Evolutionary conservation across 163 green algal species (phyloP).

Genomic region (Volvox carteri): DNA sequence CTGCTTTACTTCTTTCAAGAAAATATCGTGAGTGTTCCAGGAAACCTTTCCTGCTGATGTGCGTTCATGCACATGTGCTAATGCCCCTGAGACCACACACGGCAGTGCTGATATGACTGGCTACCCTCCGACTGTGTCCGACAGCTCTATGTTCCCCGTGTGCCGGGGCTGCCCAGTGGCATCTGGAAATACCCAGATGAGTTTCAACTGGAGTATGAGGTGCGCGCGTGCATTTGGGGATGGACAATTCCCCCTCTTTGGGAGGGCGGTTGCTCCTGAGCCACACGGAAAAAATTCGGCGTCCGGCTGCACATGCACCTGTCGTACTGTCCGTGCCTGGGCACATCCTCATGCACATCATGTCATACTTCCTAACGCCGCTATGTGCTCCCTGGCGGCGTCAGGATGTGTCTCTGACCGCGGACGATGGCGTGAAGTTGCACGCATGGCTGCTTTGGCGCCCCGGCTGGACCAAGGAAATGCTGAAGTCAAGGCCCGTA

Average conservation of each 20-base stretch:
- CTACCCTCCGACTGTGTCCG: neutral
- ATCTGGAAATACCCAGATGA: constrained; percentile 55
- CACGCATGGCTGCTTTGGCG: constrained; percentile 92
- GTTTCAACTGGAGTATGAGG: constrained; percentile 55
- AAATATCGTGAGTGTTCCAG: constrained; percentile 82
- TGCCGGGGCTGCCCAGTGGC: constrained; percentile 80
- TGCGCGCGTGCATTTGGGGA: neutral
- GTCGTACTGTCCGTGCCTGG: no score
- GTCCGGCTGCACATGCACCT: no score
- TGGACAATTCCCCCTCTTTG: no score
- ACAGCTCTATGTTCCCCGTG: constrained; percentile 87
- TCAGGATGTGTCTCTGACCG: constrained; percentile 77
- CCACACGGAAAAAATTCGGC: no score
- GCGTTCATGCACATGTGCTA: neutral
- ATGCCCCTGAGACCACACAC: neutral
- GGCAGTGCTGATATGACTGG: neutral
- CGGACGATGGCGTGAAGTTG: constrained; percentile 84
- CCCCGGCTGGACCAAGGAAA: constrained; percentile 61
- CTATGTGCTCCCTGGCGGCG: no score
- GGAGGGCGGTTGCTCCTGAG: no score
- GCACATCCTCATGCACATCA: no score
- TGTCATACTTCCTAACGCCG: no score
- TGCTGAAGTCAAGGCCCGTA: constrained; percentile 64
- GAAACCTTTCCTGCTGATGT: neutral
- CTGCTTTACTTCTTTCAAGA: constrained; percentile 85